These are phyloP conservation scores for Puya raimondii DNA, from an alignment of 176 grass and related monocot species.

Conservation along the genomic window DNA sequence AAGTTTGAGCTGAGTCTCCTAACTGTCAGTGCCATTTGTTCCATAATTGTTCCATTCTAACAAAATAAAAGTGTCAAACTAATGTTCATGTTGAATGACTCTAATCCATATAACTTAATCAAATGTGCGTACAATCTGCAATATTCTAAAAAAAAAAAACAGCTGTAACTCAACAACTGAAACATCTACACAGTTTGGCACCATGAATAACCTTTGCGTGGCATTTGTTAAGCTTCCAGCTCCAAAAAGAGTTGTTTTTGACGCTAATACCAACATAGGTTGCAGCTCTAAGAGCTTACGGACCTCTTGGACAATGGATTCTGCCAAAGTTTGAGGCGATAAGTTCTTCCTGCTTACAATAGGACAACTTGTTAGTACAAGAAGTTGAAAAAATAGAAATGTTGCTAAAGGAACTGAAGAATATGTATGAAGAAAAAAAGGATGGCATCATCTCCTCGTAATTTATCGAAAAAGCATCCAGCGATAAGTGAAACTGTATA, in stretches of 20 bases:
- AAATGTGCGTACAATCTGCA: neutral
- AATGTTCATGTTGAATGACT: neutral
- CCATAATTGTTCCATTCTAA: neutral
- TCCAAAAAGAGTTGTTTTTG: slow-evolving; percentile 56
- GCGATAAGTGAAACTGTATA: neutral
- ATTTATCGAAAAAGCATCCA: too few species aligned
- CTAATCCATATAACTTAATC: neutral
- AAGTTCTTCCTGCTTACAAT: slow-evolving; percentile 31
- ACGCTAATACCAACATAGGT: slow-evolving; percentile 68
- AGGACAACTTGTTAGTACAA: slow-evolving; percentile 19
- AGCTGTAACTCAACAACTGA: neutral
- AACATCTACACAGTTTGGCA: neutral
- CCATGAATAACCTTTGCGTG: slow-evolving; percentile 38
- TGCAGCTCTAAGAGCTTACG: slow-evolving; percentile 54
- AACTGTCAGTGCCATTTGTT: too few species aligned
- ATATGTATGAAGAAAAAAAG: neutral
- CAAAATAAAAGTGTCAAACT: neutral
- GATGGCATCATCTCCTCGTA: neutral
- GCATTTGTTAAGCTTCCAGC: slow-evolving; percentile 37
- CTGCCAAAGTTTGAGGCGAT: slow-evolving; percentile 43
- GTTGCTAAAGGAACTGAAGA: neutral
- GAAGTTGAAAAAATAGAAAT: slow-evolving; percentile 18
- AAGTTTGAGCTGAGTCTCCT: too few species aligned
- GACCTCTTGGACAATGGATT: slow-evolving; percentile 67
- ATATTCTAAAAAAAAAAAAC: slow-evolving; percentile 1